Base-by-base conservation (phyloP, 306 rosid genomes). In the Quercus robur region DNA sequence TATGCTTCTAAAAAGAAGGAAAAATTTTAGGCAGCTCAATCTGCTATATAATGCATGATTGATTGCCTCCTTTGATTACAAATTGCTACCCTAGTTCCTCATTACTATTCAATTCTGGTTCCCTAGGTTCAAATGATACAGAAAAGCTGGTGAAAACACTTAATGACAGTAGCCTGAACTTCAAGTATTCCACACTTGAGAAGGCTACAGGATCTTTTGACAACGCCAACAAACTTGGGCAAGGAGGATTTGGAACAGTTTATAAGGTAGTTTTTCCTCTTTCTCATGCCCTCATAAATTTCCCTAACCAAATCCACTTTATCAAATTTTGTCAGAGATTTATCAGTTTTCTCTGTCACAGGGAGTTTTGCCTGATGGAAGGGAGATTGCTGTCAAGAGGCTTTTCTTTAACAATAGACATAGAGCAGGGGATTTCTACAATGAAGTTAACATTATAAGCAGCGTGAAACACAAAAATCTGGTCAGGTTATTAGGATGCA, bases 231-330 rank as follows among this genome's bases (percentile, higher is more conserved):
- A 95, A 91, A 87, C 89, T 95, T 55, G 98, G 99, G 31, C 99
- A 91, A 75, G 99, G 98, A 81, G 99, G 99, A 46, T 95, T 93
- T 64, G 98, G 98, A 81, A 82, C 98, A 63, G 98, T 95, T 76
- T 95, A 95, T 61, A 95, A 90, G 88, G 99, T 95, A 85, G 7
- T 26, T 33, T 78, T 26, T 74, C 71, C 80, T 35, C 17, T 61
- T 81, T 63, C 74, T 75, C 49, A 77, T 78, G 44, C 44, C 70
- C 74, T 14, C 10, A 28, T 30, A 56, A 18, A 56, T 83, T 78
- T 80, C 63, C 30, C 58, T 70, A 57, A 23, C 35, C 38, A 26
- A 30, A 61, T 54, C 23, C 46, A 75, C 77, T 77, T 52, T 68
- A 26, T 10, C 35, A 77, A 67, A 75, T 58, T 72, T 25, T 69